Percentiles rank a stretch among this genome's conserved stretches.
These are phyloP conservation scores for Parathielavia hyrcaniae DNA, from an alignment of 495 filamentous ascomycete genomes.

Conservation along the genomic window DNA sequence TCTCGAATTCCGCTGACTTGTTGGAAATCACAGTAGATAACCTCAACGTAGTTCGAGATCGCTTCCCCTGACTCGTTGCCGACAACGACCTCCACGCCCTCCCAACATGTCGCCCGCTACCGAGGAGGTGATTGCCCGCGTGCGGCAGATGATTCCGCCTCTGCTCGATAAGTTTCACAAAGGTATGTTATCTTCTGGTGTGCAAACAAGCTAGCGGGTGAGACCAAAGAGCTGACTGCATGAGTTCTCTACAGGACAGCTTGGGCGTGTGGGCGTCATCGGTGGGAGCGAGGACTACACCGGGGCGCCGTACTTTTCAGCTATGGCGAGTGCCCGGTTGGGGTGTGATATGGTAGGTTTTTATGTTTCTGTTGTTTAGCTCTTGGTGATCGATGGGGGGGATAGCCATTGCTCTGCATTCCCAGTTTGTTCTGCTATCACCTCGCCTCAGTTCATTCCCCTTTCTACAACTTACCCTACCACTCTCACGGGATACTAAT, in stretches of 20 bases:
- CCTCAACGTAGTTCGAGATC: background rate
- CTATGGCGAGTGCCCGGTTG: conserved; percentile 86
- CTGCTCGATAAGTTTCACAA: conserved; percentile 97
- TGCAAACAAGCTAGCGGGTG: background rate
- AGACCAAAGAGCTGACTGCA: background rate
- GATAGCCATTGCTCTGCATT: too few relatives aligned
- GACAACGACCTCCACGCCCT: background rate
- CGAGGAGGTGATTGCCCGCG: conserved; percentile 67
- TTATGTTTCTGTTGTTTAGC: background rate
- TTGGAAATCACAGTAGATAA: background rate
- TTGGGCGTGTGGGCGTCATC: conserved; percentile 88
- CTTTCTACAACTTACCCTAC: background rate
- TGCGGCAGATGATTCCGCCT: conserved; percentile 86
- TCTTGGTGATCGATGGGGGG: too few relatives aligned
- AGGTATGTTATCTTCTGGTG: conserved; percentile 47
- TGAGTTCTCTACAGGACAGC: conserved; percentile 52
- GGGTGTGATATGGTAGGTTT: conserved; percentile 74
- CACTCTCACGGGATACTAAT: conserved; percentile 1
- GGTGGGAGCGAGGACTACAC: conserved; percentile 95
- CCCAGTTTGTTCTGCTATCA: background rate
- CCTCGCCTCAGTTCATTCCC: background rate
- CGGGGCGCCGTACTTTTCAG: conserved; percentile 95
- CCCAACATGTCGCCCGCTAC: conserved; percentile 43
- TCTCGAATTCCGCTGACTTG: too few relatives aligned
- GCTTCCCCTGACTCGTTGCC: background rate